Evolutionary conservation across 23 red algal species (phyloP).

Genomic region (Chondrus crispus): DNA sequence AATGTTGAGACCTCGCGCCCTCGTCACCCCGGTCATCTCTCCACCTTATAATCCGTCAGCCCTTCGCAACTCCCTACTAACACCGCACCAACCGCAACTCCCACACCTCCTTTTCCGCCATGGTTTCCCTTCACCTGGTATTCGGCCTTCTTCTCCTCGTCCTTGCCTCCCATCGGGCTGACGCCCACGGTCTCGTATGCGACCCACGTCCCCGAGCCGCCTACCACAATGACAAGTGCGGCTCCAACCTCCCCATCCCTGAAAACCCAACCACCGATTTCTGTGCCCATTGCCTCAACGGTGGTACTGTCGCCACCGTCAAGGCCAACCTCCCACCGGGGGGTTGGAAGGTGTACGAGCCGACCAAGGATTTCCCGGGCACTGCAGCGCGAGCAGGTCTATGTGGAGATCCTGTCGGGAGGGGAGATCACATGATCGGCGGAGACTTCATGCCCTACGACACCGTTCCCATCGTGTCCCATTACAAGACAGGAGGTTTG

Average conservation of each 20-base stretch:
- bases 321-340: constrained; percentile 23
- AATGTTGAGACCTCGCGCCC: too few species aligned
- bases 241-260: background rate
- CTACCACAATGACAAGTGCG: constrained; percentile 24
- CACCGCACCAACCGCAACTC: too few species aligned
- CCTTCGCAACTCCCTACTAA: too few species aligned
- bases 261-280: constrained; percentile 13
- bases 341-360: constrained; percentile 46
- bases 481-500: constrained; percentile 14
- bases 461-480: constrained; percentile 17
- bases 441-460: constrained; percentile 48
- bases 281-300: constrained; percentile 69
- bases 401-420: constrained; percentile 21
- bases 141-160: too few species aligned
- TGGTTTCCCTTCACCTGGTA: too few species aligned
- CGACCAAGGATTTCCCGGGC: constrained; percentile 33
- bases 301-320: constrained; percentile 40
- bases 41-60: too few species aligned
- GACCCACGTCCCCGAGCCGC: constrained; percentile 41
- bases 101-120: too few species aligned
- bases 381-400: constrained; percentile 13
- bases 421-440: constrained; percentile 2
- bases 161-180: too few species aligned
- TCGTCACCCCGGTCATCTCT: too few species aligned
- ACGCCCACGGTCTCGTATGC: constrained; percentile 52